These are phyloP conservation scores for Tubosaeta sp. DNA, from an alignment of 768 basidiomycete species.

Conservation along the genomic window DNA sequence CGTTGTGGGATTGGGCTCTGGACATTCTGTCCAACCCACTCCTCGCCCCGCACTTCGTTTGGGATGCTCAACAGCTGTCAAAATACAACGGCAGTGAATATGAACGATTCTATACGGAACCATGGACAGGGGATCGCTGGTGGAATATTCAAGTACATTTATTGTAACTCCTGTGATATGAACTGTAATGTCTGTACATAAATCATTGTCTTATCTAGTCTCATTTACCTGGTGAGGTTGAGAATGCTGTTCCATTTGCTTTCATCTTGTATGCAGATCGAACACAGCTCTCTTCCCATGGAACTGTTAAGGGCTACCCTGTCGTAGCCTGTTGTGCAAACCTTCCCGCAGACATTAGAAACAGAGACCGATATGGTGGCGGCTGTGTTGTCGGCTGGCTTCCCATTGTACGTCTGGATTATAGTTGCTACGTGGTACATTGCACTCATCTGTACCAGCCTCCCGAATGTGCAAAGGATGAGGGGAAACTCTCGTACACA, in stretches of 20 bases:
- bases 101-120: not conserved
- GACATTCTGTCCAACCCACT: not conserved
- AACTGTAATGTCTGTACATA: too few species aligned
- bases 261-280: not conserved
- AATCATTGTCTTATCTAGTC: too few species aligned
- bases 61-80: not conserved
- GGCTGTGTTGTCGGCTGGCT: conserved; percentile 5
- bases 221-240: too few species aligned
- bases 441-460: conserved; percentile 14
- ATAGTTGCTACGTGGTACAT: too few species aligned
- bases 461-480: conserved; percentile 26
- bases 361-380: not conserved
- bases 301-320: not conserved
- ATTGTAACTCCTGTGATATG: too few species aligned
- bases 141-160: too few species aligned
- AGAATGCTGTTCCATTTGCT: not conserved
- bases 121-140: too few species aligned
- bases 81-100: not conserved
- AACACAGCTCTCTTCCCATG: not conserved
- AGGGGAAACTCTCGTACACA: conserved; percentile 23
- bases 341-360: not conserved
- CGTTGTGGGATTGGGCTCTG: not conserved
- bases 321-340: not conserved
- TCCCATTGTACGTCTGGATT: conserved; percentile 15
- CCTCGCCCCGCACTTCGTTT: not conserved